Evolutionary conservation across 768 basidiomycete species (phyloP), one percentile per base, ranked within the genome.

Genomic region (Phylloporus scabripes): DNA sequence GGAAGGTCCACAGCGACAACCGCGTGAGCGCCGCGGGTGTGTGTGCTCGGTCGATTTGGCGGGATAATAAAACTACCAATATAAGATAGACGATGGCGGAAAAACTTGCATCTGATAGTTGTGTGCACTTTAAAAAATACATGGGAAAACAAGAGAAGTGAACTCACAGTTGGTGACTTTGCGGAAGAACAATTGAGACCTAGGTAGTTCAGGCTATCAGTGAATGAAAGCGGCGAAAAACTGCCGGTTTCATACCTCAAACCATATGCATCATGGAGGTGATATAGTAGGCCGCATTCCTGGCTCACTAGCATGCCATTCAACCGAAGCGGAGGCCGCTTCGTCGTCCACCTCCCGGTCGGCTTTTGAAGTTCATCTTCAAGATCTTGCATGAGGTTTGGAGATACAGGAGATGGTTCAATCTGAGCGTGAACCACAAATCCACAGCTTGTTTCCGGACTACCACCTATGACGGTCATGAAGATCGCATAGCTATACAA

Each of bases 1-100:
- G 72, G 62, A 94, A 91, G 1, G 84, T 80, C 85, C 88, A 92
- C 7, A 86, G 73, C 2, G 91, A 94, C 8, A 93, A 74, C 14
- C 87, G 81, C 5, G 85, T 79, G 14, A 94, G 74, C 5, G 83
- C 82, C 1, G 87, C 82, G 1, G 91, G 89, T 5, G 86, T 91
- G 17, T 86, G 79, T 53, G 85, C 87, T 26, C 70, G 73, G 50
- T 84, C 79, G 54, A 82, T 81, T 69, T 96, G 91, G 12, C 85
- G 81, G 29, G 82, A 77, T 33, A 87, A 78, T 7, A 93, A 69
- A 6, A 79, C 64, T 4, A 95, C 71, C 42, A 93, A 69, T 9
- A 70, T 54, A 12, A 92, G 71, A 60, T 93, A 89, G 14, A 78
- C 65, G n/a, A 86, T 45, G 2, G 77, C 77, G 2, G 89, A 76